phyloP scores from a whole-genome alignment of 768 basidiomycete species.

The Suillus paluster region DNA sequence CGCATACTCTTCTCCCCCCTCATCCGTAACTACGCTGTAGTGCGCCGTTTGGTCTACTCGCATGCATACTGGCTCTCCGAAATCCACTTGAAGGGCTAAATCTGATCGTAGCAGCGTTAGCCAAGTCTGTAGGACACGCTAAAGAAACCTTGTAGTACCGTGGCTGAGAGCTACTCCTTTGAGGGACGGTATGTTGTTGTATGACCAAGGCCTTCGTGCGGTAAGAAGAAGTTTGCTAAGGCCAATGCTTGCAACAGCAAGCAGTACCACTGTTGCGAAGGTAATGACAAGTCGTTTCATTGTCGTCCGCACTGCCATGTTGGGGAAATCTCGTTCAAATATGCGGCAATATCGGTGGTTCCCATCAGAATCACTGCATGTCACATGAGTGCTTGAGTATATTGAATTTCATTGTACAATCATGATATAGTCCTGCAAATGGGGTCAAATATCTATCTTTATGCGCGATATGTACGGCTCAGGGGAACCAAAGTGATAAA shows the following conservation, averaged over 20 bases:
- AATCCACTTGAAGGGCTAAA: slow-evolving; percentile 13
- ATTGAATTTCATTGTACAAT: too few species aligned
- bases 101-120: neutral
- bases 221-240: neutral
- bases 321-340: too few species aligned
- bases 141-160: neutral
- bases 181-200: neutral
- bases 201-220: neutral
- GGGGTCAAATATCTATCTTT: too few species aligned
- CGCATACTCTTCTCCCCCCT: slow-evolving; percentile 29
- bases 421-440: too few species aligned
- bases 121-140: neutral
- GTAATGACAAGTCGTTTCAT: neutral
- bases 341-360: too few species aligned
- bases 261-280: neutral
- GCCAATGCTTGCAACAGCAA: neutral
- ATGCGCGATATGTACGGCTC: too few species aligned
- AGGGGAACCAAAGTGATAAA: too few species aligned
- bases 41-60: slow-evolving; percentile 28
- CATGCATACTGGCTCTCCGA: slow-evolving; percentile 24
- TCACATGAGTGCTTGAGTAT: too few species aligned
- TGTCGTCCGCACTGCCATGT: too few species aligned
- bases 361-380: too few species aligned
- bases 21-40: slow-evolving; percentile 17
- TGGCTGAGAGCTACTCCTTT: neutral